Evolutionary conservation across 371 early-diverging fungal species (phyloP), one percentile per base, ranked within the genome.

Genomic region (Rhizopus arrhizus): DNA sequence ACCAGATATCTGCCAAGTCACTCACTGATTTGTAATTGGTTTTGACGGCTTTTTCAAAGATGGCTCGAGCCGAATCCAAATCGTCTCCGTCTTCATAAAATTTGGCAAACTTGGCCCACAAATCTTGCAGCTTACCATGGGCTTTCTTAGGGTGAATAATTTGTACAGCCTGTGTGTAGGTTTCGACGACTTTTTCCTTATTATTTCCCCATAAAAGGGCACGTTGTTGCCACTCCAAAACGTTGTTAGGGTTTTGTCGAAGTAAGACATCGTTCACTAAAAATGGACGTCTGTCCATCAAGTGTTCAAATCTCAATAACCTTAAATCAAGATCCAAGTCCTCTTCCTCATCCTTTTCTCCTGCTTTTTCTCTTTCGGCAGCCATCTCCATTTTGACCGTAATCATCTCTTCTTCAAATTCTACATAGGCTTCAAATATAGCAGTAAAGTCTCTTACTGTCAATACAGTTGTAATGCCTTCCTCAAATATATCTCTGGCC

Each of bases 391-490:
- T 91, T 51, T 84, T 85, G 5, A 84, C 81, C 1, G 88, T 76
- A 35, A 95, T 84, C 56, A 90, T 81, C 5, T 85, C 80, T 72
- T 96, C 95, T 61, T 94, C 95, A 61, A 95, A 91, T 57, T 93
- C 91, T 7, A 94, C 92, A 64, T 95, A 98, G 3, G 96, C 91
- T 61, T 99, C 97, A 77, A 97, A 99, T 46, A 99, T 89, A 62
- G 91, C 88, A 0, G 95, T 88, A 58, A 99, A 99, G 71, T 97
- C 98, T 22, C 92, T 86, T n/a, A 96, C 93, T 0, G 93, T 95
- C 69, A 74, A 79, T 12, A 96, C 97, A 0, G 80, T 80, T 1
- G 77, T 80, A 45, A 97, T 78, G 0, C 92, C 98, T 68, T 97
- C 96, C 76, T 96, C 98, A 64, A 89, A 98, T 2, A 97, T 90